phyloP scores from a whole-genome alignment of 768 basidiomycete species.

The Sistotremastrum suecicum region DNA sequence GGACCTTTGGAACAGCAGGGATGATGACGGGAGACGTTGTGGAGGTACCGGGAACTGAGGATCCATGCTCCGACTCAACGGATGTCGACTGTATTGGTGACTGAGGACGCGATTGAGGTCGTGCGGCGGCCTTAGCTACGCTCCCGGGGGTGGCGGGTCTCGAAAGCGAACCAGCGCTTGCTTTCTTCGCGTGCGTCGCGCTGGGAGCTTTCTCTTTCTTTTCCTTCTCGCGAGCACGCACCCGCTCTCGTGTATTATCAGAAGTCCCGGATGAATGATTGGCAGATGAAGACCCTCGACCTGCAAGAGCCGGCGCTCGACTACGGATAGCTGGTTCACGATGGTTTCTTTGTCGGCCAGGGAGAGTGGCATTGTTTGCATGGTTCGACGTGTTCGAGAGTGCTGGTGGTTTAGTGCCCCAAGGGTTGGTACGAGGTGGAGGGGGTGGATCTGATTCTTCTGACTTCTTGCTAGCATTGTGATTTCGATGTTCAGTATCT shows the following conservation, averaged over 20 bases:
- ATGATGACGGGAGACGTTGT: slow-evolving; percentile 24
- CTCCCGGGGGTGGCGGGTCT: neutral
- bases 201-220: slow-evolving; percentile 22
- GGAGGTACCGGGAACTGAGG: slow-evolving; percentile 27
- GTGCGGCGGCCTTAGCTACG: slow-evolving; percentile 1
- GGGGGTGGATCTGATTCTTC: slow-evolving; percentile 35
- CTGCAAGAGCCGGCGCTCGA: slow-evolving; percentile 9
- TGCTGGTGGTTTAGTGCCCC: slow-evolving; percentile 1
- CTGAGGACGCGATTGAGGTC: slow-evolving; percentile 22
- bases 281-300: too few relatives aligned
- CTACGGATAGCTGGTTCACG: neutral
- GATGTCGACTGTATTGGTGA: slow-evolving; percentile 34
- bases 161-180: neutral
- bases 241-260: too few relatives aligned
- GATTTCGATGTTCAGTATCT: slow-evolving; percentile 54
- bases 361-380: neutral
- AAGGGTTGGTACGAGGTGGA: slow-evolving; percentile 3
- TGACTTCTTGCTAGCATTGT: slow-evolving; percentile 30
- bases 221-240: too few relatives aligned
- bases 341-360: neutral
- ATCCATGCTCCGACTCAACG: slow-evolving; percentile 36
- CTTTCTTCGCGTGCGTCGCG: slow-evolving; percentile 9
- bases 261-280: too few relatives aligned
- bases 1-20: slow-evolving; percentile 27
- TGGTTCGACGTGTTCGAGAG: neutral